phyloP scores from a whole-genome alignment of 345 rosid genomes.

The Eucalyptus caleyi region DNA sequence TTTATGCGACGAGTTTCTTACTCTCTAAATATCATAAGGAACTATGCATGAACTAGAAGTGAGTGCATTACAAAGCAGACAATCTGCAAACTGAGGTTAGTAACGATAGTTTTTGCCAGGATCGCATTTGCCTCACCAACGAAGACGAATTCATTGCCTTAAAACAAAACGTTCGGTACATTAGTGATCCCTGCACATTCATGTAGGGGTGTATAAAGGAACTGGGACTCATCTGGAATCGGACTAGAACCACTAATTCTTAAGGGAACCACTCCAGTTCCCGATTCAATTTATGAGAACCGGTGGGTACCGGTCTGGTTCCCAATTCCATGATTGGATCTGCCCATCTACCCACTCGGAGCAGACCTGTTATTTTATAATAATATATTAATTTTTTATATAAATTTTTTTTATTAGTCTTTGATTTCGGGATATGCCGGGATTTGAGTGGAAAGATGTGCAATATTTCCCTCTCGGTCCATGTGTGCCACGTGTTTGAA shows the following conservation, averaged over 20 bases:
- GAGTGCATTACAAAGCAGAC: background rate
- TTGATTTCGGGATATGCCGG: rapidly evolving
- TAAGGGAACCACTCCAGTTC: too few relatives aligned
- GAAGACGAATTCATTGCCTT: background rate
- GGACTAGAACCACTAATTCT: rapidly evolving
- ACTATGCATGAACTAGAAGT: background rate
- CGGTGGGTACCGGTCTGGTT: rapidly evolving
- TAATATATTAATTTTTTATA: too few relatives aligned
- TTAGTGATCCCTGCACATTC: background rate
- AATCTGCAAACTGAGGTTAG: background rate
- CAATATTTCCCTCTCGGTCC: background rate
- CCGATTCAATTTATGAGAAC: too few relatives aligned
- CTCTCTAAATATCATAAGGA: background rate
- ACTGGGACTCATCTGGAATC: rapidly evolving
- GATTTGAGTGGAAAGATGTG: too few relatives aligned
- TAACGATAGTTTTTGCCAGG: background rate
- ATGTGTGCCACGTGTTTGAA: background rate
- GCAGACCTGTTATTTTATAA: too few relatives aligned
- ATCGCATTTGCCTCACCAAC: background rate
- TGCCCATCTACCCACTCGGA: rapidly evolving
- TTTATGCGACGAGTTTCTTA: background rate
- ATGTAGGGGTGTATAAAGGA: too few relatives aligned
- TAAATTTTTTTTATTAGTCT: too few relatives aligned
- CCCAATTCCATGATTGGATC: rapidly evolving
- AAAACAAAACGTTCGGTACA: background rate